These are phyloP conservation scores for Thelonectria discophora DNA, from an alignment of 2,329 filamentous ascomycete species.

Conservation along the genomic window DNA sequence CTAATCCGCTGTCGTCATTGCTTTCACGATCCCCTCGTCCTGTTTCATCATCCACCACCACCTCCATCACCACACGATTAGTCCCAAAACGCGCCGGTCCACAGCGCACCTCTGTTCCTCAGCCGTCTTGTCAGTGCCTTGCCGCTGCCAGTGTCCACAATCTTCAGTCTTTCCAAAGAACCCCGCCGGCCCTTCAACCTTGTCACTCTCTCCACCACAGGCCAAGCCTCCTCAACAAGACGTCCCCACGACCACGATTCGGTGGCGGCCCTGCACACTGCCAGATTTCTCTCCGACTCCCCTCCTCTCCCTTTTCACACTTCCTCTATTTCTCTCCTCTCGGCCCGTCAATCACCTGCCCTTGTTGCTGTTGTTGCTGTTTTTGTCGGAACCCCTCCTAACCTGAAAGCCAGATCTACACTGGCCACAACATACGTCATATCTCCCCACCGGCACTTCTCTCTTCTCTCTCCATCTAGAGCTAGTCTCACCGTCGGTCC, in stretches of 20 bases:
- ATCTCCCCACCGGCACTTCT: conserved; percentile 11
- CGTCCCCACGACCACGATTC: conserved; percentile 18
- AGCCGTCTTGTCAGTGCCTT: conserved; percentile 28
- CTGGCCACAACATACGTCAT: conserved; percentile 6
- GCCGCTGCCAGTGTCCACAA: conserved; percentile 3
- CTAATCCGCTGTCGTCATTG: conserved; percentile 23
- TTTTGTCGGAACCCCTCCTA: no score
- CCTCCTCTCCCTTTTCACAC: conserved; percentile 3
- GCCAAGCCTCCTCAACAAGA: conserved; percentile 17
- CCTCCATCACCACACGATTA: neutral
- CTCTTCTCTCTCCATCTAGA: conserved; percentile 3
- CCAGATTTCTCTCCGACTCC: conserved; percentile 24
- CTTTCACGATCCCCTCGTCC: conserved; percentile 11
- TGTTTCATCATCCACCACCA: conserved; percentile 19
- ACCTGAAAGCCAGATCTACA: conserved; percentile 10
- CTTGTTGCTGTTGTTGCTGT: neutral
- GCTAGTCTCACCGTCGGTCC: conserved; percentile 10
- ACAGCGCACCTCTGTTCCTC: conserved; percentile 19
- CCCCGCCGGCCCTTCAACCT: conserved; percentile 33
- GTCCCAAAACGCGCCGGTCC: conserved; percentile 13
- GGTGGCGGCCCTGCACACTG: conserved; percentile 25
- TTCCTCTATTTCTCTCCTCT: neutral
- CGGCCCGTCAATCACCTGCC: neutral
- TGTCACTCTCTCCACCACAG: conserved; percentile 23
- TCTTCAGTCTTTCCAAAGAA: conserved; percentile 4